A percentile compares a stretch with the other conserved stretches of the same genome.
These are phyloP conservation scores for Panaeolus cyanescens DNA, from an alignment of 768 basidiomycete genomes.

Conservation along the genomic window DNA sequence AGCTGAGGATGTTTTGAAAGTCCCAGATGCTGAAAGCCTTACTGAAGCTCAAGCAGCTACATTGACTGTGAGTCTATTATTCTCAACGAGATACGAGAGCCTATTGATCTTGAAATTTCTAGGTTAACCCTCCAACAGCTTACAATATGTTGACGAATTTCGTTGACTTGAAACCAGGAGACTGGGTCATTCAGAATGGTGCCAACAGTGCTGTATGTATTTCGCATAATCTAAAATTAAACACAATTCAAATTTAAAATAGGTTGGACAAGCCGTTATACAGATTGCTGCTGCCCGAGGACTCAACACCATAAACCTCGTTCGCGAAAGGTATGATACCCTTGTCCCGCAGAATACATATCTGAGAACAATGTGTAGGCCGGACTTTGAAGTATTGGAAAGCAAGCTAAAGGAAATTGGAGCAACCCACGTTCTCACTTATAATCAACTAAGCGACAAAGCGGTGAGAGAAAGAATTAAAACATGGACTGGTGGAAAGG, in stretches of 20 bases:
- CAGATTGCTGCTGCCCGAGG: conserved; percentile 78
- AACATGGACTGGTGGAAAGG: conserved; percentile 66
- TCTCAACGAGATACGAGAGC: not conserved
- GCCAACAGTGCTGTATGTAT: conserved; percentile 76
- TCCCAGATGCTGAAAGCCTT: conserved; percentile 49
- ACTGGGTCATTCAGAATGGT: conserved; percentile 87
- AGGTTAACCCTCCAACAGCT: conserved; percentile 87
- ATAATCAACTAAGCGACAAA: conserved; percentile 70
- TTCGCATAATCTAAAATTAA: not conserved
- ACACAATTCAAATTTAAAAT: not conserved
- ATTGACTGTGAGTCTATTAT: conserved; percentile 56
- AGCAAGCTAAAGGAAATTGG: conserved; percentile 59
- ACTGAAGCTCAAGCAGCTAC: conserved; percentile 73
- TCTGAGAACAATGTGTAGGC: conserved; percentile 34
- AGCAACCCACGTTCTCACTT: conserved; percentile 76
- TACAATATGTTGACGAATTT: conserved; percentile 81
- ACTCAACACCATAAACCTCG: conserved; percentile 79
- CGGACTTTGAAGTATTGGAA: conserved; percentile 52
- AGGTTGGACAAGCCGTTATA: conserved; percentile 86
- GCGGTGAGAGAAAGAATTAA: conserved; percentile 53
- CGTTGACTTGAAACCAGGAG: conserved; percentile 60
- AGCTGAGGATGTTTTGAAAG: conserved; percentile 57
- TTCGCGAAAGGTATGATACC: conserved; percentile 62
- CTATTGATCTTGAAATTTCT: not conserved
- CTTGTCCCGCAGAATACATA: not conserved